Conservation (phyloP, 768 basidiomycete species). For the Xerocomellus dryophilus region DNA sequence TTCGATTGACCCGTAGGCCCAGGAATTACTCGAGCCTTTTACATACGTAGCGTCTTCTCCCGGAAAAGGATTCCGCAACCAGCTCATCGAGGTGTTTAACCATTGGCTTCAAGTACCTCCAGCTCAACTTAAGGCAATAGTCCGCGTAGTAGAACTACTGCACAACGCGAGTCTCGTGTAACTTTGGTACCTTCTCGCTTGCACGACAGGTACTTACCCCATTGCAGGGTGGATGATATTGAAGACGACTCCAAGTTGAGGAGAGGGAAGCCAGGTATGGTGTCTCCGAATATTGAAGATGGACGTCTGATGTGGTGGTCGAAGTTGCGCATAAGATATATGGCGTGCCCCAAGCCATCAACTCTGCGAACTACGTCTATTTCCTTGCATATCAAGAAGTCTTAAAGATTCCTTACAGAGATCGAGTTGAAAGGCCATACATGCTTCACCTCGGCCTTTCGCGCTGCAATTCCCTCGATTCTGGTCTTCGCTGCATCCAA, state of each 20-base stretch:
- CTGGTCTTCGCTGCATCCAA: too few species aligned
- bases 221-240: constrained; percentile 82
- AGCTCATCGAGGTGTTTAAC: constrained; percentile 90
- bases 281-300: not conserved
- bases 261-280: constrained; percentile 74
- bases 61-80: constrained; percentile 87
- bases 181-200: constrained; percentile 18
- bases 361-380: too few species aligned
- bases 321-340: constrained; percentile 57
- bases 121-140: constrained; percentile 68
- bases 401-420: too few species aligned
- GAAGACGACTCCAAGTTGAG: constrained; percentile 38
- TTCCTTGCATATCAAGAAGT: too few species aligned
- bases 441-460: too few species aligned
- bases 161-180: constrained; percentile 93
- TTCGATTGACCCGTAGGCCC: not conserved
- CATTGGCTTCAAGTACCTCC: constrained; percentile 80
- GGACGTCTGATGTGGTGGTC: not conserved
- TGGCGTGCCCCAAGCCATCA: too few species aligned
- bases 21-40: constrained; percentile 81
- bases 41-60: constrained; percentile 79
- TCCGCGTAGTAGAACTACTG: constrained; percentile 81
- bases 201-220: not conserved
- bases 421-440: too few species aligned
- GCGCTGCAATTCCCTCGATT: too few species aligned